phyloP scores from a whole-genome alignment of 139 green algal genomes.

The Monoraphidium neglectum region DNA sequence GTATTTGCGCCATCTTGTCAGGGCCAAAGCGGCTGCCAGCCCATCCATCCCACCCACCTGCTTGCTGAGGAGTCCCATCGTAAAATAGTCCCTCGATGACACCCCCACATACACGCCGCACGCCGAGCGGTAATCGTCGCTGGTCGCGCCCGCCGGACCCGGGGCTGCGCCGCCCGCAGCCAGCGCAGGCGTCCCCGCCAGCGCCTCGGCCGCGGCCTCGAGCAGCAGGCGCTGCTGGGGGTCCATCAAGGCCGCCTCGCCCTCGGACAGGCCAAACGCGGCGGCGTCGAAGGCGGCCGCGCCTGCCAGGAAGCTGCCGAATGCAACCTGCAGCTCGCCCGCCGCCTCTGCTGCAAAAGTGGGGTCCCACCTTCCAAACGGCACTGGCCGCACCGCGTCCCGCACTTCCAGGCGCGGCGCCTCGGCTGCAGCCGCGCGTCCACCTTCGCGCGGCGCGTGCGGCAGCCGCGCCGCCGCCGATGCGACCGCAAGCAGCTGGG shows the following conservation, averaged over 20 bases:
- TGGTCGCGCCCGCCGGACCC: neutral
- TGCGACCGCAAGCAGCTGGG: too few species aligned
- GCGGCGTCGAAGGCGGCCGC: conserved; percentile 71
- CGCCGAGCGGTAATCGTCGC: neutral
- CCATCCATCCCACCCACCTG: conserved; percentile 3
- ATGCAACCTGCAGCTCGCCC: conserved; percentile 23
- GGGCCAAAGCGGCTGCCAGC: too few species aligned
- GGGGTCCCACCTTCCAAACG: conserved; percentile 23
- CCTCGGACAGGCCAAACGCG: conserved; percentile 57
- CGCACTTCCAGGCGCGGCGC: conserved; percentile 9
- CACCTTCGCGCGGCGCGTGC: too few species aligned
- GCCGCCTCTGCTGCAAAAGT: neutral
- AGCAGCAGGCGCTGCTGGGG: conserved; percentile 88
- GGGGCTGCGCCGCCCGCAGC: neutral
- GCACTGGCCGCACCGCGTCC: conserved; percentile 21
- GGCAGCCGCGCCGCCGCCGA: too few species aligned
- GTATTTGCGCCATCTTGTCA: too few species aligned
- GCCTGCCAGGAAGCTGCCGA: conserved; percentile 43
- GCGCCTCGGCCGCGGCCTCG: conserved; percentile 37
- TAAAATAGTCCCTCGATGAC: conserved; percentile 73
- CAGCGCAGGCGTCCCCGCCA: neutral
- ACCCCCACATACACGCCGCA: conserved; percentile 63
- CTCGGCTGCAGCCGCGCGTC: conserved; percentile 20
- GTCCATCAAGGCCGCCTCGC: conserved; percentile 75
- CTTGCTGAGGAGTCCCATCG: conserved; percentile 26